Evolutionary conservation across 176 grass and related monocot species (phyloP).

Genomic region (Carex kokanica): DNA sequence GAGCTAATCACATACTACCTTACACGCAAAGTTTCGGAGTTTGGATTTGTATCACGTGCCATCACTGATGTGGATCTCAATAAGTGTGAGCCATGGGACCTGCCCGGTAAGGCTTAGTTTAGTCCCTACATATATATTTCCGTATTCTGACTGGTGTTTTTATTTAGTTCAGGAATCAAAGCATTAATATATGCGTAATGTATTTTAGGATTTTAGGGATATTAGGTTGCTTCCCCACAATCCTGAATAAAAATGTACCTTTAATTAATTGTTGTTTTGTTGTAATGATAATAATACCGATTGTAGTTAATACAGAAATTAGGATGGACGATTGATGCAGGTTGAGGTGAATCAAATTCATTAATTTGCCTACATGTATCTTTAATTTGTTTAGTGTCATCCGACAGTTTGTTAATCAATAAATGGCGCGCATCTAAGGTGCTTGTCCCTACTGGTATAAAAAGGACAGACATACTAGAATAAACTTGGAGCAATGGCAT

Average conservation of each 20-base stretch:
- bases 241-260: not conserved
- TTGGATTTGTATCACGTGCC: slow-evolving; percentile 28
- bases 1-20: slow-evolving; percentile 50
- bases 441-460: not conserved
- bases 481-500: not conserved
- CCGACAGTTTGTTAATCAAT: not conserved
- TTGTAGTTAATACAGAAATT: not conserved
- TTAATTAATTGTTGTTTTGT: not conserved
- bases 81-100: slow-evolving; percentile 55
- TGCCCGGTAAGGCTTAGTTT: slow-evolving; percentile 31
- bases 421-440: not conserved
- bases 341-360: not conserved
- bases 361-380: not conserved
- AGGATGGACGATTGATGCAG: not conserved
- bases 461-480: not conserved
- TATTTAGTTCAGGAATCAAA: not conserved
- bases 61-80: slow-evolving; percentile 49
- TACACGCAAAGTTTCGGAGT: slow-evolving; percentile 38
- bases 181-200: not conserved
- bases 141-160: not conserved
- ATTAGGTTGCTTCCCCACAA: not conserved
- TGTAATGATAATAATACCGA: not conserved
- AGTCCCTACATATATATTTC: not conserved
- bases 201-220: not conserved
- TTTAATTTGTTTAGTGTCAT: not conserved